Conservation (phyloP, 306 rosid genomes). For the Pterocarpus macrocarpus region DNA sequence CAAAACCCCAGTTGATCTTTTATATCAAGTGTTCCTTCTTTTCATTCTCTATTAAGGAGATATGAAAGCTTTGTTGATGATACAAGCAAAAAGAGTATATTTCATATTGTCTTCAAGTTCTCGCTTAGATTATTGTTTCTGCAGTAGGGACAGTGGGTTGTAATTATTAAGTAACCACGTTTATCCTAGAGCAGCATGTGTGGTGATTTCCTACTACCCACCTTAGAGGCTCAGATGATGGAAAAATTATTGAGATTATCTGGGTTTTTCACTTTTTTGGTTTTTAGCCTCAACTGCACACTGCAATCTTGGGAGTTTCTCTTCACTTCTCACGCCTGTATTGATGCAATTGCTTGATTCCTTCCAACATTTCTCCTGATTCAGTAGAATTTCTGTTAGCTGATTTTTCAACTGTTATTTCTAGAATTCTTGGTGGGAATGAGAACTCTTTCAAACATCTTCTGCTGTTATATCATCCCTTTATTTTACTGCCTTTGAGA, state of each 20-base stretch:
- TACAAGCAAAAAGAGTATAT: slow-evolving; percentile 9
- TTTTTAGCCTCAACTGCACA: background rate
- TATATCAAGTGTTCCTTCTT: slow-evolving; percentile 14
- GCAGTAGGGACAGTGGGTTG: background rate
- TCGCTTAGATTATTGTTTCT: background rate
- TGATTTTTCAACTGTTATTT: slow-evolving; percentile 1
- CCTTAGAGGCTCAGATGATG: background rate
- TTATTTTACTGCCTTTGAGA: background rate
- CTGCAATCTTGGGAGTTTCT: background rate
- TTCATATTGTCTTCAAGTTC: slow-evolving; percentile 12
- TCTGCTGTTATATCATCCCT: slow-evolving; percentile 20
- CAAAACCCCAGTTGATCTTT: slow-evolving; percentile 3
- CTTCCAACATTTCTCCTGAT: background rate
- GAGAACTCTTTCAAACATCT: background rate
- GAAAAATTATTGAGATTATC: slow-evolving; percentile 10
- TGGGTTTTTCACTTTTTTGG: background rate
- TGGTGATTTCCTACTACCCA: slow-evolving; percentile 21
- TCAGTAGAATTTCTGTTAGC: slow-evolving; percentile 2
- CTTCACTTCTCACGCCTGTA: slow-evolving; percentile 7
- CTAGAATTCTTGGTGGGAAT: background rate
- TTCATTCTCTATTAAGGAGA: background rate
- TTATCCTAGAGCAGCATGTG: slow-evolving; percentile 8
- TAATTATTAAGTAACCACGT: slow-evolving; percentile 4
- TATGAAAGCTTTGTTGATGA: slow-evolving; percentile 24
- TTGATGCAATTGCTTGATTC: background rate